Evolutionary conservation across 768 basidiomycete genomes (phyloP).

Genomic region (Lanmaoa pseudosensibilis): DNA sequence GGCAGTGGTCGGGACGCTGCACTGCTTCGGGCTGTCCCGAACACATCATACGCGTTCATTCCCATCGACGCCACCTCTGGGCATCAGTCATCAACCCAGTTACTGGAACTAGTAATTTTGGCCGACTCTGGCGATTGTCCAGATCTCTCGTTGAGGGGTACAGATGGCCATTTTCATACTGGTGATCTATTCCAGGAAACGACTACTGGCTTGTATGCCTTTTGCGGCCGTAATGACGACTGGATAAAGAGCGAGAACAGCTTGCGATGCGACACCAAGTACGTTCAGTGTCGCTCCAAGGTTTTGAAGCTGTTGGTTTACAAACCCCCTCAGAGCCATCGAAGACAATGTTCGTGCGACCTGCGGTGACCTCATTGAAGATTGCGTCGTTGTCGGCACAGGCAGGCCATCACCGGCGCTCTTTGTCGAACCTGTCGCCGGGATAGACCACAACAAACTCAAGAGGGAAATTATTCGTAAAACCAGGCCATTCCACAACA

Average conservation of each 20-base stretch:
- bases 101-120: conserved; percentile 71
- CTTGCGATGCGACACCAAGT: conserved; percentile 75
- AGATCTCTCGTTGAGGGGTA: conserved; percentile 50
- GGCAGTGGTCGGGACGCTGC: conserved; percentile 50
- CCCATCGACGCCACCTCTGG: conserved; percentile 49
- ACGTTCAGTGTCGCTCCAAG: conserved; percentile 18
- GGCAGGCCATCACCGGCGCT: conserved; percentile 75
- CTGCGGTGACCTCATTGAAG: conserved; percentile 63
- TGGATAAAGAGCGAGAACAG: conserved; percentile 85
- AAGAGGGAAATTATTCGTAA: conserved; percentile 73
- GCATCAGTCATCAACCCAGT: conserved; percentile 53
- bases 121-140: conserved; percentile 71
- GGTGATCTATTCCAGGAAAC: conserved; percentile 78
- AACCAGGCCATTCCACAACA: conserved; percentile 68
- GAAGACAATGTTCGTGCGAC: conserved; percentile 72
- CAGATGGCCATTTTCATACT: conserved; percentile 76
- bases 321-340: conserved; percentile 49
- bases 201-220: conserved; percentile 56
- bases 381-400: conserved; percentile 76
- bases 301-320: conserved; percentile 5
- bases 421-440: conserved; percentile 64
- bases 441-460: conserved; percentile 55
- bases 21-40: conserved; percentile 57
- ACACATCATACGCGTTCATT: conserved; percentile 65
- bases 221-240: conserved; percentile 75